Evolutionary conservation across 2,329 filamentous ascomycete genomes (phyloP).

Genomic region (Ophiostoma piceae): DNA sequence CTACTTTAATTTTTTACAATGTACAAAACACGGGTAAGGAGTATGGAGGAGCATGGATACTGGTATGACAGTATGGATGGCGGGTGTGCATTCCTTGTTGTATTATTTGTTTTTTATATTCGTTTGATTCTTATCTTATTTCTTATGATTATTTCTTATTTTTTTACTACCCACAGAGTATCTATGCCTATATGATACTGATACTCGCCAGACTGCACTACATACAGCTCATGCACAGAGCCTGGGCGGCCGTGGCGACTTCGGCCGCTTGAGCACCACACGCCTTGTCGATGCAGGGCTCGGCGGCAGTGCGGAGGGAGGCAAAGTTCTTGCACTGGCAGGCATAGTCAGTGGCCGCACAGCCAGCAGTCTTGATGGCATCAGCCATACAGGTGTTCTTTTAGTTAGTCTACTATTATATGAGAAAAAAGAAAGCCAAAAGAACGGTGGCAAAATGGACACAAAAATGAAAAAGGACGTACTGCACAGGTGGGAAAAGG

Average conservation of each 20-base stretch:
- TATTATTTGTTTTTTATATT: neutral
- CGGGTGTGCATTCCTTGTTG: too few relatives aligned
- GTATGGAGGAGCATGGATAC: neutral
- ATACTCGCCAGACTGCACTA: neutral
- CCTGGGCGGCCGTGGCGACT: neutral
- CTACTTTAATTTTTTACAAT: neutral
- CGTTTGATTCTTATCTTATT: neutral
- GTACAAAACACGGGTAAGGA: neutral
- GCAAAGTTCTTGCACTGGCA: slow-evolving; percentile 24
- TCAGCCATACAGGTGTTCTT: neutral
- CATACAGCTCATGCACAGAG: neutral
- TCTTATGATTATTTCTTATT: neutral
- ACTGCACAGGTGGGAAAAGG: neutral
- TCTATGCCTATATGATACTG: too few relatives aligned
- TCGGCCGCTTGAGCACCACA: too few relatives aligned
- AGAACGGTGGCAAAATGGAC: neutral
- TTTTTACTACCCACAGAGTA: neutral
- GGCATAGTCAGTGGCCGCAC: slow-evolving; percentile 18
- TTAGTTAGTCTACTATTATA: neutral
- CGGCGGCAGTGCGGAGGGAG: too few relatives aligned
- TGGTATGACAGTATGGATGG: neutral
- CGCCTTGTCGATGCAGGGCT: too few relatives aligned
- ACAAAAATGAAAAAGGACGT: neutral
- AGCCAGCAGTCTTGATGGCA: neutral
- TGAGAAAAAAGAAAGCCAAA: too few relatives aligned